Evolutionary conservation across 2,329 filamentous ascomycete species (phyloP).

Genomic region (Botrytis byssoidea): DNA sequence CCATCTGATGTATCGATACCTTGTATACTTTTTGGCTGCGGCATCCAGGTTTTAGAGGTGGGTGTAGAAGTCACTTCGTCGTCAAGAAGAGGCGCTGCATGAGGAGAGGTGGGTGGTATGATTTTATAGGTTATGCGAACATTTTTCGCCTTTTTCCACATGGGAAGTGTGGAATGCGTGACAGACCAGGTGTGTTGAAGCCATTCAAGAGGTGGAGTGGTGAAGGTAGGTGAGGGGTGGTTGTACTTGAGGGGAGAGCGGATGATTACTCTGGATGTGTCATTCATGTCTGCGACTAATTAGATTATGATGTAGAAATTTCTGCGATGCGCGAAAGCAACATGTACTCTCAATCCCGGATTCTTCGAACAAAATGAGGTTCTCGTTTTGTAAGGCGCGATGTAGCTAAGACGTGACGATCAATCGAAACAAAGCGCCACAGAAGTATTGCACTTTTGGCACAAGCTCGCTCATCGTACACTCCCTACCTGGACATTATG

Average conservation of each 20-base stretch:
- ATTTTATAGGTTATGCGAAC: constrained; percentile 74
- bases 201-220: constrained; percentile 47
- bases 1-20: constrained; percentile 59
- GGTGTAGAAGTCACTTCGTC: constrained; percentile 69
- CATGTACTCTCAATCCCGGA: not conserved
- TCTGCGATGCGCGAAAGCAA: not conserved
- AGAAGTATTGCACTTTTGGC: not conserved
- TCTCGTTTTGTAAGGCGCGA: constrained; percentile 3
- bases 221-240: constrained; percentile 20
- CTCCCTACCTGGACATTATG: not conserved
- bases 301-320: not conserved
- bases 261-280: constrained; percentile 16
- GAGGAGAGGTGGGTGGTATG: constrained; percentile 41
- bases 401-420: constrained; percentile 7
- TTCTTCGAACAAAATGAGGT: not conserved
- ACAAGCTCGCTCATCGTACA: not conserved
- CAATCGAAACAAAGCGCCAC: constrained; percentile 19
- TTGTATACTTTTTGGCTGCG: constrained; percentile 57
- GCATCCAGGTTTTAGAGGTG: constrained; percentile 44
- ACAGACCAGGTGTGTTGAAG: constrained; percentile 69
- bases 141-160: constrained; percentile 80
- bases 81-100: constrained; percentile 49
- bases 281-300: not conserved
- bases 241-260: constrained; percentile 25
- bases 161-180: constrained; percentile 71